Evolutionary conservation across 2,329 filamentous ascomycete genomes (phyloP).

Genomic region (Arthroderma uncinatum): DNA sequence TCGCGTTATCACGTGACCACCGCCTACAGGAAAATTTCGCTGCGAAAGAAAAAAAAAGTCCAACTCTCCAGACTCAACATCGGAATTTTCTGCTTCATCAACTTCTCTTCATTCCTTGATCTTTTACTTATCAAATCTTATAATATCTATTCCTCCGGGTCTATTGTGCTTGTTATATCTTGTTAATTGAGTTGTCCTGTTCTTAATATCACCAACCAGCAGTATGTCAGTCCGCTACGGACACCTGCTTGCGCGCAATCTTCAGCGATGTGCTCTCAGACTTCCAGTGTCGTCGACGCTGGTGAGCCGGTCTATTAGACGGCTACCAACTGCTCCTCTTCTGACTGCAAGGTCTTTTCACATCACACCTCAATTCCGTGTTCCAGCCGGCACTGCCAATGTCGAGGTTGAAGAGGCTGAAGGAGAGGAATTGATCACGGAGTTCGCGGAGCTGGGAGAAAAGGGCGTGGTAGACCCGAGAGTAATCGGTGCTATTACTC

Average conservation of each 20-base stretch:
- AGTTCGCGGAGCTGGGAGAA: constrained; percentile 31
- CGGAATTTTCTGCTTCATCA: neutral
- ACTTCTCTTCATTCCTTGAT: neutral
- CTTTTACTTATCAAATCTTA: too few relatives aligned
- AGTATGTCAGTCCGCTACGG: constrained; percentile 32
- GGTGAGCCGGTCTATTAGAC: constrained; percentile 20
- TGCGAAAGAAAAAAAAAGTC: neutral
- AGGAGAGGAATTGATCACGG: constrained; percentile 21
- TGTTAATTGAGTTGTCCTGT: neutral
- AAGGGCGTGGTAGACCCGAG: constrained; percentile 46
- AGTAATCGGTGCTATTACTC: constrained; percentile 57
- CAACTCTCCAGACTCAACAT: neutral
- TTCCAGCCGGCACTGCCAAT: constrained; percentile 19
- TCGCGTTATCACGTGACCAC: neutral
- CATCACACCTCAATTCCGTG: constrained; percentile 21
- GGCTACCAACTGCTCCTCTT: constrained; percentile 15
- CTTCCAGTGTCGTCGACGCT: constrained; percentile 20
- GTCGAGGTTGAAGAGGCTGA: constrained; percentile 10
- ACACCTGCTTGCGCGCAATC: constrained; percentile 28
- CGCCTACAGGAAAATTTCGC: neutral
- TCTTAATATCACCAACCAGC: neutral
- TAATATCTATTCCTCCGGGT: neutral
- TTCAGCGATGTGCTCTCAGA: constrained; percentile 25
- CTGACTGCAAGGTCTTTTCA: constrained; percentile 22
- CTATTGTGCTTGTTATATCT: neutral